Evolutionary conservation across 768 basidiomycete genomes (phyloP), one percentile per base, ranked within the genome.

Genomic region (Pleurotus citrinopileatus): DNA sequence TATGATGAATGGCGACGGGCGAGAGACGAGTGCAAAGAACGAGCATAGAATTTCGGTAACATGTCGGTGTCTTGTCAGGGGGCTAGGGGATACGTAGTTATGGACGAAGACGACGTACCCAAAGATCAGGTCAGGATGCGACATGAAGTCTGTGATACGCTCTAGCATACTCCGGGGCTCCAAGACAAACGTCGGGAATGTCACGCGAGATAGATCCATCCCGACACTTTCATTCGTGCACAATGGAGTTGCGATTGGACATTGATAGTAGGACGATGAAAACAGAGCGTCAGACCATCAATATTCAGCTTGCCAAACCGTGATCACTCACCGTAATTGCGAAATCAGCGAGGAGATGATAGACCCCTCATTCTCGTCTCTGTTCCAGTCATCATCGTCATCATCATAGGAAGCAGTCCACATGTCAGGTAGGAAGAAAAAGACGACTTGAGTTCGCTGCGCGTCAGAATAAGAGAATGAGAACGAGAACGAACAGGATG

Each of bases 111-210:
- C 29, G 19, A 76, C 89, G 70, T 70, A 84, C 93, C 92, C 91
- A 72, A 96, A 96, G 63, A 98, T 83, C 66, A 98, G 86, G 73
- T 99, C 95, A 26, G 97, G 94, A 71, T 98, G 97, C 54, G 94
- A 89, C 88, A 98, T 95, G 72, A 99, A 99, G 75, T 99, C 96
- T 28, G 97, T 98, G 63, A 99, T 96, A 60, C 97, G 86, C 75
- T 99, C 97, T 44, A 98, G 83, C 89, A 98, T 93, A 62, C 91
- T 94, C 65, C 97, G 78, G 4, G 97, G 97, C 72, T 99, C 96
- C 55, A 99, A 83, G 0, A 99, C 96, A 63, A 98, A 99, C 0
- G 87, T 89, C 34, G 92, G 93, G 68, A 94, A 90, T 13, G 93
- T 94, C 57, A 98, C 94, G 71, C 93, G 89, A 59, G 85, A 87